Evolutionary conservation across 768 basidiomycete genomes (phyloP).

Genomic region (Clavulina sp.): DNA sequence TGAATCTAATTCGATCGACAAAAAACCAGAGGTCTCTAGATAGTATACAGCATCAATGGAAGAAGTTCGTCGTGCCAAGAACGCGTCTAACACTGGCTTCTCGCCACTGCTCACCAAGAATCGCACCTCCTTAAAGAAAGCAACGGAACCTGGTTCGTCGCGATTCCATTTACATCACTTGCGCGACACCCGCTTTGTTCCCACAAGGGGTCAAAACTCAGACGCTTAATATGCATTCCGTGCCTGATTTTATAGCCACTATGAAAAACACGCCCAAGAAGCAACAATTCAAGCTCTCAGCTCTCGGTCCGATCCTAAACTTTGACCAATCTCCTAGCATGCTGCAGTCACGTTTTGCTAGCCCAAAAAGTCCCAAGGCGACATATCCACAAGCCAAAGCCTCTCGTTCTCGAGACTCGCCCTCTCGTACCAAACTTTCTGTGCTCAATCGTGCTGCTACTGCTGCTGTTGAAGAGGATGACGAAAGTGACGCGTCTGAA

Average conservation of each 20-base stretch:
- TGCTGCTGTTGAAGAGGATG: constrained; percentile 1
- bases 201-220: too few relatives aligned
- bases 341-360: background rate
- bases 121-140: too few relatives aligned
- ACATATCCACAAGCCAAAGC: background rate
- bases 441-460: background rate
- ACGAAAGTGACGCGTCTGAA: background rate
- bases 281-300: background rate
- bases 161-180: too few relatives aligned
- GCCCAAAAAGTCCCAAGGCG: background rate
- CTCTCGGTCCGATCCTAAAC: background rate
- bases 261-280: too few relatives aligned
- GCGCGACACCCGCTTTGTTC: too few relatives aligned
- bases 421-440: background rate
- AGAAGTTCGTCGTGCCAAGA: too few relatives aligned
- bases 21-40: background rate
- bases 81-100: too few relatives aligned
- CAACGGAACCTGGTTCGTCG: too few relatives aligned
- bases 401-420: background rate
- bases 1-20: background rate
- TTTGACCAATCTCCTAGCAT: background rate
- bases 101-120: too few relatives aligned
- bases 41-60: too few relatives aligned
- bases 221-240: too few relatives aligned
- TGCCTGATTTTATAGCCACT: too few relatives aligned